A percentile compares a stretch with the other conserved stretches of the same genome.
phyloP scores from a whole-genome alignment of 148 eudicot genomes.

The Camellia lanceoleosa region DNA sequence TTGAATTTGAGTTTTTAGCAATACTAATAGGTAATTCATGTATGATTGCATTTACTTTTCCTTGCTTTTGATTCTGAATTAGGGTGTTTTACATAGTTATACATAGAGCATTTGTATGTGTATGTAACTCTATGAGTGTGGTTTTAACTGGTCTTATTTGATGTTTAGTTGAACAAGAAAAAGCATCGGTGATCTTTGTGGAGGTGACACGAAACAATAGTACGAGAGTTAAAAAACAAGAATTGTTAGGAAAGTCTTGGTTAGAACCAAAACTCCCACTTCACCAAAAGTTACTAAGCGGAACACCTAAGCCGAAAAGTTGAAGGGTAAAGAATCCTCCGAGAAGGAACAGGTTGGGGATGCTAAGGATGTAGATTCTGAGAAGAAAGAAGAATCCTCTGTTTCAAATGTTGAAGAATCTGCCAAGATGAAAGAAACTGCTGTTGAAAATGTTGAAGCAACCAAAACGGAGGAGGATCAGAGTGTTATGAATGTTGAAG shows the following conservation, averaged over 20 bases:
- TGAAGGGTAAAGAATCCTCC: conserved; percentile 21
- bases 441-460: conserved; percentile 11
- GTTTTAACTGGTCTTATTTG: conserved; percentile 3
- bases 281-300: conserved; percentile 39
- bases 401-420: background rate
- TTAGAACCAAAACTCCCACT: conserved; percentile 39
- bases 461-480: conserved; percentile 17
- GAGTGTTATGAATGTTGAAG: conserved; percentile 10
- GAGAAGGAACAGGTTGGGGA: conserved; percentile 16
- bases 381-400: background rate
- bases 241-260: conserved; percentile 40
- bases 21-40: background rate
- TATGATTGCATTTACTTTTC: background rate
- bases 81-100: background rate
- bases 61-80: background rate
- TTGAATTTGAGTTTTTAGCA: too few species aligned
- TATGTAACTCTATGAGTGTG: background rate
- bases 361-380: conserved; percentile 21
- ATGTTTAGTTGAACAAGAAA: conserved; percentile 36
- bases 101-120: too few species aligned
- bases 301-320: conserved; percentile 24
- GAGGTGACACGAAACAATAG: conserved; percentile 30
- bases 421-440: background rate
- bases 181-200: conserved; percentile 27
- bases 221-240: conserved; percentile 32